A percentile compares a stretch with the other conserved stretches of the same genome.
phyloP scores from a whole-genome alignment of 225 moss, liverwort and hornwort genomes.

The Asterella californica region DNA sequence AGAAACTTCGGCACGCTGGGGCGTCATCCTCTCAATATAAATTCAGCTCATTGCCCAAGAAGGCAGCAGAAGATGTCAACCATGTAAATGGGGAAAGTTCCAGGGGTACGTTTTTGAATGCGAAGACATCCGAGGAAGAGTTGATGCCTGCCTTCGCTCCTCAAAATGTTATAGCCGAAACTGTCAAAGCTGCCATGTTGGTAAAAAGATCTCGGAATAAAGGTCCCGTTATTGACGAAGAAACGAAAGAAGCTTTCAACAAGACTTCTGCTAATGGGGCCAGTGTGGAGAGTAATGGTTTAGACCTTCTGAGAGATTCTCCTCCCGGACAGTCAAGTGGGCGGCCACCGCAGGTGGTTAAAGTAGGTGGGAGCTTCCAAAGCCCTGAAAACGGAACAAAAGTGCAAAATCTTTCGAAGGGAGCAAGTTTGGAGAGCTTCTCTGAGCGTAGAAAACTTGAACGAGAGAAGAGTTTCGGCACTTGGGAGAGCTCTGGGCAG shows the following conservation, averaged over 20 bases:
- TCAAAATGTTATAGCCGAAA: constrained; percentile 54
- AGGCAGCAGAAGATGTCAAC: constrained; percentile 30
- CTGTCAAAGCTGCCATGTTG: constrained; percentile 44
- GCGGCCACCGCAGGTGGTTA: constrained; percentile 39
- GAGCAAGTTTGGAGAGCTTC: constrained; percentile 3
- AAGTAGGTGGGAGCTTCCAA: constrained; percentile 43
- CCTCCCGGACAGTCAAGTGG: constrained; percentile 57
- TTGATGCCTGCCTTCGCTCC: constrained; percentile 58
- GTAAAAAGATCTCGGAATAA: constrained; percentile 45
- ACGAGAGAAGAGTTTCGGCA: constrained; percentile 33
- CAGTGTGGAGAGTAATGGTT: constrained; percentile 30
- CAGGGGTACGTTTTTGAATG: constrained; percentile 32
- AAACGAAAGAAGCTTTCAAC: constrained; percentile 51
- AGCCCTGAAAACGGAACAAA: constrained; percentile 44
- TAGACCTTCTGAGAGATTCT: constrained; percentile 38
- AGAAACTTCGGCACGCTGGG: constrained; percentile 30
- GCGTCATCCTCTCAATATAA: constrained; percentile 46
- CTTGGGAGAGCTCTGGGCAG: constrained; percentile 28
- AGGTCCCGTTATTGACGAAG: constrained; percentile 46
- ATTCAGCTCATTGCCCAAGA: constrained; percentile 36
- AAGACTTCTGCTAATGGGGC: constrained; percentile 28
- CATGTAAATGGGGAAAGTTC: constrained; percentile 37
- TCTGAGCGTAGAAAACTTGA: constrained; percentile 23
- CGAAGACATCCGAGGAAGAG: constrained; percentile 38
- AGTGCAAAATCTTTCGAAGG: constrained; percentile 30